These are phyloP conservation scores for Dendrocalamus sinicus DNA, from an alignment of 176 grass and related monocot species.

Conservation along the genomic window DNA sequence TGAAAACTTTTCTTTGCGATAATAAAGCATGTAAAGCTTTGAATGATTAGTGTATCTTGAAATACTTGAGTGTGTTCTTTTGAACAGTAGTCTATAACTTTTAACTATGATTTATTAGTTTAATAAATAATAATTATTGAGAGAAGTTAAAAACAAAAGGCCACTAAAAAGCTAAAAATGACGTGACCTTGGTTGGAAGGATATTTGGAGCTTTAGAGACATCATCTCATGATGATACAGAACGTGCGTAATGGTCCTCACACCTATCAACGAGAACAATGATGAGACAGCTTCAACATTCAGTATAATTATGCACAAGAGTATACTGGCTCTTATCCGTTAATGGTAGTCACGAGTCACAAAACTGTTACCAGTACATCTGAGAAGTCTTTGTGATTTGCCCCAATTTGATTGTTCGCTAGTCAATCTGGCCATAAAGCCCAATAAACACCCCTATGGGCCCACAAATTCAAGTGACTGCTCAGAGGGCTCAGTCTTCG, in stretches of 20 bases:
- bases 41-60: not conserved
- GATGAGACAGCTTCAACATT: constrained; percentile 20
- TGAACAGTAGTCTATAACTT: too few species aligned
- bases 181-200: not conserved
- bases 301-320: constrained; percentile 2
- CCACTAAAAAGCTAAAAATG: too few species aligned
- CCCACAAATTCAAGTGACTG: not conserved
- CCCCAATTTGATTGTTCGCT: not conserved
- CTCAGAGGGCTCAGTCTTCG: too few species aligned
- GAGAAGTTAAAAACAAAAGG: too few species aligned
- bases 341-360: constrained; percentile 19
- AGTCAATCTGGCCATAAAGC: not conserved
- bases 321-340: not conserved
- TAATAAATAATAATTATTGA: too few species aligned
- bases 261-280: constrained; percentile 30
- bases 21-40: not conserved
- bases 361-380: not conserved
- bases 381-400: not conserved
- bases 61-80: not conserved
- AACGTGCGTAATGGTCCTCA: constrained; percentile 40
- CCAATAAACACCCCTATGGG: not conserved
- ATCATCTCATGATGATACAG: constrained; percentile 47
- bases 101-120: too few species aligned
- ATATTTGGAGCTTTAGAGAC: not conserved
- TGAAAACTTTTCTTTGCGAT: not conserved